These are phyloP conservation scores for Vigna trinervia DNA, from an alignment of 306 rosid genomes.

Conservation along the genomic window DNA sequence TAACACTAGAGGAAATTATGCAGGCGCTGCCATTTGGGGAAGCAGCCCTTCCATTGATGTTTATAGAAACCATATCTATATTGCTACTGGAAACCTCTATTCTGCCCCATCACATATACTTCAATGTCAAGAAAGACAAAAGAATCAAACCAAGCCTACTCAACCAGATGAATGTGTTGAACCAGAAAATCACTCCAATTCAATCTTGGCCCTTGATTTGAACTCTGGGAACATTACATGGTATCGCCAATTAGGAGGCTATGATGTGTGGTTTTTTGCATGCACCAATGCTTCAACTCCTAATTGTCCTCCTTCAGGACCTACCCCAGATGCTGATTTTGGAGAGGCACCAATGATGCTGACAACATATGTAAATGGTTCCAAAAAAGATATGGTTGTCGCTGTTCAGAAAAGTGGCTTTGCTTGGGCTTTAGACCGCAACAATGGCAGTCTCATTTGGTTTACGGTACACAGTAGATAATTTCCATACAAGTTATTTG, in stretches of 20 bases:
- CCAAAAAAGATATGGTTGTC: conserved; percentile 55
- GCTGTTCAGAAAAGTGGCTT: conserved; percentile 77
- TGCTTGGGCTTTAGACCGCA: conserved; percentile 72
- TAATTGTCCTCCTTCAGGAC: conserved; percentile 61
- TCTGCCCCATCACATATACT: conserved; percentile 52
- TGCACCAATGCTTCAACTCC: conserved; percentile 52
- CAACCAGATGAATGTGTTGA: conserved; percentile 60
- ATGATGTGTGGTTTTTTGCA: conserved; percentile 69
- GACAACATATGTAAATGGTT: conserved; percentile 44
- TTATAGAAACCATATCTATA: conserved; percentile 50
- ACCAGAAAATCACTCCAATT: conserved; percentile 62
- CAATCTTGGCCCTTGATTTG: conserved; percentile 72
- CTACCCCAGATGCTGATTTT: conserved; percentile 68
- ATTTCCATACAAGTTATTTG: not conserved
- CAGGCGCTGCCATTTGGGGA: conserved; percentile 79
- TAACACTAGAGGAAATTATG: conserved; percentile 46
- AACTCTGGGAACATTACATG: conserved; percentile 59
- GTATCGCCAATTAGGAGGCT: conserved; percentile 73
- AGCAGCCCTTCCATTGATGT: conserved; percentile 77
- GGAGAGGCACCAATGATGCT: conserved; percentile 75
- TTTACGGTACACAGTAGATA: conserved; percentile 42
- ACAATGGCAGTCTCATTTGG: conserved; percentile 59
- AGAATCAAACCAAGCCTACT: conserved; percentile 54
- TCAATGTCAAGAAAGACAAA: conserved; percentile 59
- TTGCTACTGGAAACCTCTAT: conserved; percentile 75